Conservation (phyloP, 257 asterid species). For the Oldenlandia corymbosa region DNA sequence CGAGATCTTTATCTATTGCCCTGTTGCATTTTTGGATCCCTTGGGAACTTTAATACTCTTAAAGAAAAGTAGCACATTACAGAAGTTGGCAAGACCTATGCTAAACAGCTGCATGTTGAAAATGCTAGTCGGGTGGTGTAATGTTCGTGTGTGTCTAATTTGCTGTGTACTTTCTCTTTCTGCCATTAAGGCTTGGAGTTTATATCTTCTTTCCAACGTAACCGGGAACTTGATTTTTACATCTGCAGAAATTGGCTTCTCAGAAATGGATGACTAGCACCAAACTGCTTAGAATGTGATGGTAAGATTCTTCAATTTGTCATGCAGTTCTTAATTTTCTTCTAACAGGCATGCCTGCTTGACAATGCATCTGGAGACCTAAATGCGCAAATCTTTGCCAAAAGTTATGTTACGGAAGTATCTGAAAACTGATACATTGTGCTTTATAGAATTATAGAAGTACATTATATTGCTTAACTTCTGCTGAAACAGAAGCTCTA, state of each 20-base stretch:
- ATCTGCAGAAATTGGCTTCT: slow-evolving; percentile 22
- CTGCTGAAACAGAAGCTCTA: neutral
- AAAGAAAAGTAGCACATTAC: neutral
- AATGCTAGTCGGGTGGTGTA: neutral
- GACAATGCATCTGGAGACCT: neutral
- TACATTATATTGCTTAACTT: neutral
- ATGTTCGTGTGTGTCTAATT: too few species aligned
- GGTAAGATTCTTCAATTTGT: slow-evolving; percentile 21
- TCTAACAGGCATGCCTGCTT: neutral
- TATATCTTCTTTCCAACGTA: neutral
- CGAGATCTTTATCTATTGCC: neutral
- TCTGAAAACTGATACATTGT: neutral
- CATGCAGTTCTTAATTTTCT: neutral
- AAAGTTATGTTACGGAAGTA: neutral
- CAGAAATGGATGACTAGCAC: slow-evolving; percentile 24
- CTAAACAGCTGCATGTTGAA: neutral
- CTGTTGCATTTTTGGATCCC: neutral
- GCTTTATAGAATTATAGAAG: too few species aligned
- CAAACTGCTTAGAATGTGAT: slow-evolving; percentile 15
- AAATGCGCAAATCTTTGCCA: neutral
- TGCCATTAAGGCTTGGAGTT: neutral
- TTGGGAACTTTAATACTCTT: neutral
- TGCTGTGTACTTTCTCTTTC: too few species aligned
- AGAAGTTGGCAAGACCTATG: neutral
- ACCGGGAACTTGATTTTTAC: neutral